Evolutionary conservation across 257 asterid species (phyloP).

Genomic region (Fraxinus anomala): DNA sequence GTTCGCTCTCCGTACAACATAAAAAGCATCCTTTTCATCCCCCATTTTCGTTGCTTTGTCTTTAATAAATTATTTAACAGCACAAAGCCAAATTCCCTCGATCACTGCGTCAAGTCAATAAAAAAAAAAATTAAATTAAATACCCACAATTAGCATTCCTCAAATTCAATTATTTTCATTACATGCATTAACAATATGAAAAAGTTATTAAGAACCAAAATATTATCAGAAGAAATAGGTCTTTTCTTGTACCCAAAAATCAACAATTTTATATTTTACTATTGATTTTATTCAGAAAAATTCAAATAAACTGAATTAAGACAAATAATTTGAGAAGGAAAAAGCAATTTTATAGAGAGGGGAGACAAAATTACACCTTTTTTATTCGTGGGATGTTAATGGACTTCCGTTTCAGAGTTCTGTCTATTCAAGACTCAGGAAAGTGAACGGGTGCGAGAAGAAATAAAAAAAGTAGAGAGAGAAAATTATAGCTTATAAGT

Average conservation of each 20-base stretch:
- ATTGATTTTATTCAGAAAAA: not conserved
- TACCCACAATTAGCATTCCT: not conserved
- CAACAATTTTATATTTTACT: not conserved
- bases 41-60: slow-evolving; percentile 33
- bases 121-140: no score
- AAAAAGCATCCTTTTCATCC: slow-evolving; percentile 56
- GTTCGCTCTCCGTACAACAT: slow-evolving; percentile 47
- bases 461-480: not conserved
- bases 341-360: not conserved
- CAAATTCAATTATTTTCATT: not conserved
- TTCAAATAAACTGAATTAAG: not conserved
- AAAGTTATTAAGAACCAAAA: slow-evolving; percentile 26
- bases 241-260: no score
- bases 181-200: slow-evolving; percentile 3
- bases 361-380: slow-evolving; percentile 20
- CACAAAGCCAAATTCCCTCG: not conserved
- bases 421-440: not conserved
- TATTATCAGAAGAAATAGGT: not conserved
- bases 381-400: slow-evolving; percentile 11
- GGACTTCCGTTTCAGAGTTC: not conserved
- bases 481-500: not conserved
- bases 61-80: slow-evolving; percentile 4
- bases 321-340: not conserved
- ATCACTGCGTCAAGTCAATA: slow-evolving; percentile 8
- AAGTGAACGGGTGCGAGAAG: slow-evolving; percentile 6